A percentile compares a stretch with the other conserved stretches of the same genome.
Conservation (phyloP, 495 filamentous ascomycete species). For the Beverwykella pulmonaria region DNA sequence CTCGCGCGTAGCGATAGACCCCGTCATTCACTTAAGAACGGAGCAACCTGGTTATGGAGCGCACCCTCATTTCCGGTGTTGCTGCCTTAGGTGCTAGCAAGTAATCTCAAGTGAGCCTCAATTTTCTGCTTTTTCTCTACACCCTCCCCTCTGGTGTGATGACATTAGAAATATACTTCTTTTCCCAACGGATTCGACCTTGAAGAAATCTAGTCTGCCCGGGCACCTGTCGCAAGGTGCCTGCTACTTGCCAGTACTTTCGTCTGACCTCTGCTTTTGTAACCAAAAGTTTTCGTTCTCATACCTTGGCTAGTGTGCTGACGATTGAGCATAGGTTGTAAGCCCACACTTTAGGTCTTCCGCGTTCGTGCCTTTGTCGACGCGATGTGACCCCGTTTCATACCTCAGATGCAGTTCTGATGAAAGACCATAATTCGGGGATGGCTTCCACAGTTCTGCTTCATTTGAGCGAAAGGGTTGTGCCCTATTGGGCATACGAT, state of each 20-base stretch:
- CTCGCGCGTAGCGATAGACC: too few species aligned
- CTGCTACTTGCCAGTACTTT: constrained; percentile 98
- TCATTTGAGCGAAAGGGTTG: too few species aligned
- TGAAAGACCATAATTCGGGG: too few species aligned
- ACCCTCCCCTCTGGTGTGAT: constrained; percentile 63
- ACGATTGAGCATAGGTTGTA: neutral
- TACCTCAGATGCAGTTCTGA: too few species aligned
- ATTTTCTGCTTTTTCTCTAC: constrained; percentile 29
- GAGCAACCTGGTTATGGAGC: neutral
- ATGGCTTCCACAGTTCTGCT: too few species aligned
- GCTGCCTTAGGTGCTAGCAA: neutral
- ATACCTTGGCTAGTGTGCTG: neutral
- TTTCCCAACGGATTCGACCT: constrained; percentile 92
- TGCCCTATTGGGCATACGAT: too few species aligned
- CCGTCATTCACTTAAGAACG: too few species aligned
- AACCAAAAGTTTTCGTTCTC: neutral
- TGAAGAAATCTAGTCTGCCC: constrained; percentile 77
- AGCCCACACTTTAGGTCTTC: neutral
- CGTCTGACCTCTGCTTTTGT: constrained; percentile 67
- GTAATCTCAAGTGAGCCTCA: constrained; percentile 41
- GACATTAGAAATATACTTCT: constrained; percentile 81
- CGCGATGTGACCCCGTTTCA: too few species aligned
- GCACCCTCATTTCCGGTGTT: neutral
- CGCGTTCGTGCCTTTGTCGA: neutral
- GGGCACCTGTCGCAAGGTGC: constrained; percentile 67